Percentiles rank a stretch among this genome's conserved stretches.
Conservation (phyloP, 768 basidiomycete genomes). For the Termitomyces bulborhizus region DNA sequence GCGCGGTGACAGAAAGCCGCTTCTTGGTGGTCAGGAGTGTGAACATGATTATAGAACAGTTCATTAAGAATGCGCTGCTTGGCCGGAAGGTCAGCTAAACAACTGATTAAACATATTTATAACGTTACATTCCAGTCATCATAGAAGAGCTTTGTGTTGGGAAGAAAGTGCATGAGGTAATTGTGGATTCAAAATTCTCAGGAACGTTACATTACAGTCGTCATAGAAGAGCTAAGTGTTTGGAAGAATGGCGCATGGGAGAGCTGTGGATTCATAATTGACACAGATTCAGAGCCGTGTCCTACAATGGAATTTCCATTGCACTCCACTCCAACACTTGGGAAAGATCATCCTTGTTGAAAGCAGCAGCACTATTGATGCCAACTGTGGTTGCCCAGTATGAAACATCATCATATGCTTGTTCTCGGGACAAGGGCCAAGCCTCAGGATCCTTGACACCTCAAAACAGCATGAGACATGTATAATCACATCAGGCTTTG, state of each 20-base stretch:
- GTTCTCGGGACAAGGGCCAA: slow-evolving; percentile 21
- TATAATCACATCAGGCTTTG: slow-evolving; percentile 35
- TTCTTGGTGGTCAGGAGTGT: not conserved
- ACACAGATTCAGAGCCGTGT: not conserved
- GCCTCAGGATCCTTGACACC: slow-evolving; percentile 22
- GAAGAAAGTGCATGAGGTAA: too few relatives aligned
- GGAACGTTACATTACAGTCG: too few relatives aligned
- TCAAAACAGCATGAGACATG: slow-evolving; percentile 42
- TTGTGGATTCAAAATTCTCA: too few relatives aligned
- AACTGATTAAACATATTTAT: not conserved
- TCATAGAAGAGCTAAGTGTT: too few relatives aligned
- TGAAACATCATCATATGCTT: slow-evolving; percentile 16
- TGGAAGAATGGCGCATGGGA: not conserved
- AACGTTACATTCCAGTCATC: not conserved
- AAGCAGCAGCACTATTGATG: slow-evolving; percentile 19
- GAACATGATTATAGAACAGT: too few relatives aligned
- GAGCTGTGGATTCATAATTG: not conserved
- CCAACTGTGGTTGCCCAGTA: slow-evolving; percentile 30
- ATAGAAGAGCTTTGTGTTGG: too few relatives aligned
- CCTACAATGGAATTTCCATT: slow-evolving; percentile 28
- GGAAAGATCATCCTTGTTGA: slow-evolving; percentile 24
- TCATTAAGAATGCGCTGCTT: not conserved
- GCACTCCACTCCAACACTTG: slow-evolving; percentile 43
- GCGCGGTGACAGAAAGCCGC: not conserved
- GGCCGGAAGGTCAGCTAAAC: not conserved